Percentiles rank a stretch among this genome's conserved stretches.
Conservation (phyloP, 768 basidiomycete genomes). For the Panaeolus cyanescens region DNA sequence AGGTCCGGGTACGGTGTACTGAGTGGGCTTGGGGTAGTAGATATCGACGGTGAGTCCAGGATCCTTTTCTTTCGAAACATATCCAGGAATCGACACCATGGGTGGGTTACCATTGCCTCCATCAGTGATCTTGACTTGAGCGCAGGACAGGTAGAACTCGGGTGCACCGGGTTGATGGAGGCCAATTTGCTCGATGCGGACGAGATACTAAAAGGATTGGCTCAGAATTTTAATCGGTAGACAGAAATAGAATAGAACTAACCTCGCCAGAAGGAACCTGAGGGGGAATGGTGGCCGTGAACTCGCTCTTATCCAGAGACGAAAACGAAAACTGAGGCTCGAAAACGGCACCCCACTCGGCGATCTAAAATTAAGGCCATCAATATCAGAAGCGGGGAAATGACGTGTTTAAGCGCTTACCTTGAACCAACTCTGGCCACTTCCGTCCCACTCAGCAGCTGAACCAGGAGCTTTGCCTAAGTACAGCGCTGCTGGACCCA, state of each 20-base stretch:
- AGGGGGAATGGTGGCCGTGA: constrained; percentile 42
- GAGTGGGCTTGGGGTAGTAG: constrained; percentile 37
- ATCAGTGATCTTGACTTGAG: constrained; percentile 44
- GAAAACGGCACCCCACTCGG: constrained; percentile 41
- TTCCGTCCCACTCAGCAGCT: constrained; percentile 46
- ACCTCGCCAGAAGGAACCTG: constrained; percentile 44
- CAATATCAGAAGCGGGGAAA: constrained; percentile 13
- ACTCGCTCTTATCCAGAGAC: constrained; percentile 28
- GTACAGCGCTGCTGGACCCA: constrained; percentile 46
- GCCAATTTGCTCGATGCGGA: constrained; percentile 49
- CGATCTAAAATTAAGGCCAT: constrained; percentile 27
- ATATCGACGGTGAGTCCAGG: constrained; percentile 45
- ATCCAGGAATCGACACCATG: constrained; percentile 53
- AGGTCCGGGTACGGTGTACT: constrained; percentile 21
- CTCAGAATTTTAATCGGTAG: not conserved
- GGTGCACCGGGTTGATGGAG: constrained; percentile 48
- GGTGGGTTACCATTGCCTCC: constrained; percentile 44
- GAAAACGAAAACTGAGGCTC: constrained; percentile 36
- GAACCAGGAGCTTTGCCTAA: constrained; percentile 47
- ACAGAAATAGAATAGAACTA: constrained; percentile 2
- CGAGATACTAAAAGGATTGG: constrained; percentile 33
- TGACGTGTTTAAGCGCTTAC: constrained; percentile 28
- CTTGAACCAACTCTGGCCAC: constrained; percentile 55
- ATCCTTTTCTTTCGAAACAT: constrained; percentile 40
- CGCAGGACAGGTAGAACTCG: constrained; percentile 51